Base-by-base conservation (phyloP, 2,329 filamentous ascomycete species). In the Aspergillus unguis region DNA sequence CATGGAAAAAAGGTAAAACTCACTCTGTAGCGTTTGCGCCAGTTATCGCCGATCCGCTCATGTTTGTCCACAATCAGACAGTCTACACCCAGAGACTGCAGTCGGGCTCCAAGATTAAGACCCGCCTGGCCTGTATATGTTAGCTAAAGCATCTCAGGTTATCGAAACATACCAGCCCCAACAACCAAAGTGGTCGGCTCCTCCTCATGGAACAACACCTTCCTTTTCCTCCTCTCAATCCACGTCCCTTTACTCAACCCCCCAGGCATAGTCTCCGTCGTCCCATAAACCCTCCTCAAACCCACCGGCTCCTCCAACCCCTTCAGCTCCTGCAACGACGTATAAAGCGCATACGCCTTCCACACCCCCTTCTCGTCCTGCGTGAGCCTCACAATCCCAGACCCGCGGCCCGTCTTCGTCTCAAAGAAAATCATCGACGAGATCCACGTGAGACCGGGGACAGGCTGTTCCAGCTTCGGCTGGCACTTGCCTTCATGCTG, bases 1-100 rank as follows among this genome's bases (percentile, higher is more conserved):
- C 7, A 5, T 17, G n/a, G 26, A 17, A 7, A 36, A 10, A n/a
- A 3, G 10, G 33, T 10, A 27, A n/a, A 27, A 53, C 57, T 48
- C 46, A 71, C 69, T 26, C 72, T 67, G 54, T 81, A 81, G n/a
- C 79, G 70, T 11, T 74, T 69, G 3, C 75, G 64, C 78, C 78
- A 80, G 45, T 77, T 78, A 54, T 80, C 77, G 4, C 77, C 77
- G 7, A 80, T 65, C 0, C 72, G 65, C 11, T 71, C 64, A 36
- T 75, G 73, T 47, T 71, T 70, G 46, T 80, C 78, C 10, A 80
- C 60, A 29, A 80, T 65, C 17, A 79, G 62, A 45, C 63, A 66
- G 4, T 69, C 66, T 0, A 77, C 50, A 3, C 71, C 70, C 9
- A 76, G 61, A 3, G 67, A 69, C 48, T 75, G 66, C 2, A 76